phyloP scores from a whole-genome alignment of 1,284 basidiomycete species.

The Tylopilus microsporus region DNA sequence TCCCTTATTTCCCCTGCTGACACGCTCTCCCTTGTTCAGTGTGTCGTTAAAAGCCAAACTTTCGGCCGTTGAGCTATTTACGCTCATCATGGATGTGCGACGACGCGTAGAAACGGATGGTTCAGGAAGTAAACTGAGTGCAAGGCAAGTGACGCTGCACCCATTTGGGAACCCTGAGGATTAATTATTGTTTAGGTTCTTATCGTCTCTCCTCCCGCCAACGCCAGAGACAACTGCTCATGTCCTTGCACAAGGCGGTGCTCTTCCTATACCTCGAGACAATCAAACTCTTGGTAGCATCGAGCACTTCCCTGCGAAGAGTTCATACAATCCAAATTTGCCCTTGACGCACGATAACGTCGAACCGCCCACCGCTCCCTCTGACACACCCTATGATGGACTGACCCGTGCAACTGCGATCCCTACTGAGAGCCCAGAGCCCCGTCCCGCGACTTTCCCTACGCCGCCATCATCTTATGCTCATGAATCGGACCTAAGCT shows the following conservation, averaged over 20 bases:
- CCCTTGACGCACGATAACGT: not conserved
- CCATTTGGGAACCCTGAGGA: not conserved
- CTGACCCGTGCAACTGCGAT: slow-evolving; percentile 17
- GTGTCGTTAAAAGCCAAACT: slow-evolving; percentile 77
- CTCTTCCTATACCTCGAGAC: slow-evolving; percentile 29
- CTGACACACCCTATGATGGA: slow-evolving; percentile 1
- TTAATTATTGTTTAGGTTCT: slow-evolving; percentile 46
- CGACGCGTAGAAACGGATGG: slow-evolving; percentile 68
- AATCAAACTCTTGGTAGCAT: not conserved
- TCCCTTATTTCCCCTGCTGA: slow-evolving; percentile 10
- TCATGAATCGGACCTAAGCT: slow-evolving; percentile 15
- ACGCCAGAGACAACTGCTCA: slow-evolving; percentile 64
- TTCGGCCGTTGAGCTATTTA: slow-evolving; percentile 60
- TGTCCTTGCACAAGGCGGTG: slow-evolving; percentile 64
- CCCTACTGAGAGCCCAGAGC: slow-evolving; percentile 13
- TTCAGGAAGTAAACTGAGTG: slow-evolving; percentile 49
- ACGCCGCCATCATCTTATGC: slow-evolving; percentile 22
- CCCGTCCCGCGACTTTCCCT: slow-evolving; percentile 16
- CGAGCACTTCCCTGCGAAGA: not conserved
- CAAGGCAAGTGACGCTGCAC: slow-evolving; percentile 14
- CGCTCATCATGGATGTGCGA: slow-evolving; percentile 66
- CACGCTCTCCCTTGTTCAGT: slow-evolving; percentile 34
- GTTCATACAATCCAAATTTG: slow-evolving; percentile 3
- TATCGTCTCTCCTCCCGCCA: slow-evolving; percentile 68
- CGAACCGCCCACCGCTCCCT: not conserved